phyloP scores from a whole-genome alignment of 495 filamentous ascomycete genomes.

The Pyrenula massariospora region DNA sequence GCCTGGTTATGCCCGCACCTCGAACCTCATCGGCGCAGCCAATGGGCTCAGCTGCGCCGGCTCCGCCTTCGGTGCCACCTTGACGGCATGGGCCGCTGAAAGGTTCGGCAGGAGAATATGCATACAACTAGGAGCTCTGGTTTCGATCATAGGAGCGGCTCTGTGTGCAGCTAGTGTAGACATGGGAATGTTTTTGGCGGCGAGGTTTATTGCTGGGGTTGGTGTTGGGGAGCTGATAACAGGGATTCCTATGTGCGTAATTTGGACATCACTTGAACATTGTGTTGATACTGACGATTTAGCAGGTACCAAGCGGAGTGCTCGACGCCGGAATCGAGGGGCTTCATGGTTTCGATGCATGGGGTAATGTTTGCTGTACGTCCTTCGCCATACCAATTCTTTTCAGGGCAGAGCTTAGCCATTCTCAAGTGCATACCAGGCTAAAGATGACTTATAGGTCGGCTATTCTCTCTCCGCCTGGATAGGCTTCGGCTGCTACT shows the following conservation, averaged over 20 bases:
- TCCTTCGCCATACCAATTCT: not conserved
- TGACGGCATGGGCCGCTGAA: constrained; percentile 33
- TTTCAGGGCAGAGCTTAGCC: not conserved
- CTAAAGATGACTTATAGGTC: not conserved
- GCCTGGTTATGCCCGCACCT: constrained; percentile 32
- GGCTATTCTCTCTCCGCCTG: constrained; percentile 22
- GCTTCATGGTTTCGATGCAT: constrained; percentile 21
- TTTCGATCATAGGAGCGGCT: constrained; percentile 31
- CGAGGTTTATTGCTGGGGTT: constrained; percentile 33
- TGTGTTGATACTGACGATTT: not conserved
- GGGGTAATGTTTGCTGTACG: constrained; percentile 16
- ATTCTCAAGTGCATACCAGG: not conserved
- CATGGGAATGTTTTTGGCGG: constrained; percentile 35
- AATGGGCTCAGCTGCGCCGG: constrained; percentile 38
- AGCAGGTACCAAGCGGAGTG: constrained; percentile 22
- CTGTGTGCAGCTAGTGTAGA: constrained; percentile 27
- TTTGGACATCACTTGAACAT: not conserved
- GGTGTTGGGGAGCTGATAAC: constrained; percentile 34
- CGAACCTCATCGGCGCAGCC: constrained; percentile 31
- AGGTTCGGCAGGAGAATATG: constrained; percentile 27
- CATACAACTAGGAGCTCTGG: constrained; percentile 31
- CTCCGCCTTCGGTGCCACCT: constrained; percentile 27
- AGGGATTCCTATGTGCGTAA: constrained; percentile 26
- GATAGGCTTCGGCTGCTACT: constrained; percentile 33
- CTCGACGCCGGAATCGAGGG: constrained; percentile 22